phyloP scores from a whole-genome alignment of 192 early-diverging fungal species.

The Thamnidium elegans region DNA sequence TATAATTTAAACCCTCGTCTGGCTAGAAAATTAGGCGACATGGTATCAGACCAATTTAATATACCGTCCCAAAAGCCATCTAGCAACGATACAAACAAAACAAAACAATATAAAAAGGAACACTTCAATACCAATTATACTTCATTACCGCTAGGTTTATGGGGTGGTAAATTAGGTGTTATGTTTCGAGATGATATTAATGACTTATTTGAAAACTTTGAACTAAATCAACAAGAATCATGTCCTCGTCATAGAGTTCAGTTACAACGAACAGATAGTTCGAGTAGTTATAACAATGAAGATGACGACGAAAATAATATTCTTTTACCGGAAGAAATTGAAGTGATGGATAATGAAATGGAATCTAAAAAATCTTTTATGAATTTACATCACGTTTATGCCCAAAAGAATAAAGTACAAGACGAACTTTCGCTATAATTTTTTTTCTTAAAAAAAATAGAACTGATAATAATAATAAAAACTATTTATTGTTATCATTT shows the following conservation, averaged over 20 bases:
- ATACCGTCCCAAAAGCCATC: background rate
- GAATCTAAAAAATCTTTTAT: constrained; percentile 23
- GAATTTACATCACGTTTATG: constrained; percentile 22
- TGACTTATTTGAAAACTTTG: constrained; percentile 12
- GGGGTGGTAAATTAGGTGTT: constrained; percentile 31
- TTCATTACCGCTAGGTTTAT: constrained; percentile 28
- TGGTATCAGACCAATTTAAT: background rate
- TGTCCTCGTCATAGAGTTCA: too few relatives aligned
- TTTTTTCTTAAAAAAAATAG: too few relatives aligned
- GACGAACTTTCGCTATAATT: too few relatives aligned
- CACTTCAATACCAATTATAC: constrained; percentile 1
- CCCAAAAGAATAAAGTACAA: constrained; percentile 3
- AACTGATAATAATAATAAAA: too few relatives aligned
- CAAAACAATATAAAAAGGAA: background rate
- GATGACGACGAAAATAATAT: background rate
- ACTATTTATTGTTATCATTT: too few relatives aligned
- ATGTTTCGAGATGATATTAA: constrained; percentile 28
- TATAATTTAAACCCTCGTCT: background rate
- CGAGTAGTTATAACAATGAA: too few relatives aligned
- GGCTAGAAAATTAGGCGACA: constrained; percentile 1
- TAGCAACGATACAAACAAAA: background rate
- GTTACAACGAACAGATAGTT: background rate
- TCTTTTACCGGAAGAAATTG: background rate
- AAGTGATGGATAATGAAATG: constrained; percentile 6
- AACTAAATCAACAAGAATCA: background rate